Evolutionary conservation across 306 rosid genomes (phyloP), one percentile per base, ranked within the genome.

Genomic region (Alnus glutinosa): DNA sequence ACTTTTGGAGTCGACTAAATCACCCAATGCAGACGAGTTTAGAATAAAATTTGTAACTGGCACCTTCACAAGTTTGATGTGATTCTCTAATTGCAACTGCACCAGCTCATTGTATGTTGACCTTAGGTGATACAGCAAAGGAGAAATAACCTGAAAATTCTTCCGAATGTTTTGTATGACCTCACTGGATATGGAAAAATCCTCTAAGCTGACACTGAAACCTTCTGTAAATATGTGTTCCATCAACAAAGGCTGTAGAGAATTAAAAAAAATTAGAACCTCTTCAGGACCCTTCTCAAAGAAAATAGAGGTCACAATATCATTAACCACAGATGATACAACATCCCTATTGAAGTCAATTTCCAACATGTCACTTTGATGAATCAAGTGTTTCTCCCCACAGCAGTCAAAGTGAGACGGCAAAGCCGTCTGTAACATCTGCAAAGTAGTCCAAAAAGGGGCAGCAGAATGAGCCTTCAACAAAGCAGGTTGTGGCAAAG

Each of bases 181-280:
- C 30, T 79, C 89, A 79, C 77, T 55, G 8, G 92, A 86, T 64
- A 95, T 82, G 73, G 88, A 84, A 86, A 91, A 95, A 54, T 95
- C 99, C 36, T 90, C 88, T 77, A 95, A 81, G 15, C 94, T 84
- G 49, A 95, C 95, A 76, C 98, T 95, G 80, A 91, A 95, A 48
- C 99, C 99, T 71, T 91, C 92, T 5, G 87, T 73, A 81, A 91
- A 93, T 75, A 95, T 15, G 75, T 85, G 87, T 73, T 95, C 99
- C 99, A 93, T 95, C 90, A 95, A 75, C 88, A 93, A 80, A 44
- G 98, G 97, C 80, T 95, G 99, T 42, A 95, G 30, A 16, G 84
- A 75, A 79, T 91, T 85, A 55, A 93, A 93, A 85, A 93, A 95
- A 42, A 54, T 87, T 39, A 93, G 70, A 42, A 93, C 99, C 80